A percentile compares a stretch with the other conserved stretches of the same genome.
Evolutionary conservation across 495 filamentous ascomycete genomes (phyloP).

Genomic region (Penicillium cinerascens): DNA sequence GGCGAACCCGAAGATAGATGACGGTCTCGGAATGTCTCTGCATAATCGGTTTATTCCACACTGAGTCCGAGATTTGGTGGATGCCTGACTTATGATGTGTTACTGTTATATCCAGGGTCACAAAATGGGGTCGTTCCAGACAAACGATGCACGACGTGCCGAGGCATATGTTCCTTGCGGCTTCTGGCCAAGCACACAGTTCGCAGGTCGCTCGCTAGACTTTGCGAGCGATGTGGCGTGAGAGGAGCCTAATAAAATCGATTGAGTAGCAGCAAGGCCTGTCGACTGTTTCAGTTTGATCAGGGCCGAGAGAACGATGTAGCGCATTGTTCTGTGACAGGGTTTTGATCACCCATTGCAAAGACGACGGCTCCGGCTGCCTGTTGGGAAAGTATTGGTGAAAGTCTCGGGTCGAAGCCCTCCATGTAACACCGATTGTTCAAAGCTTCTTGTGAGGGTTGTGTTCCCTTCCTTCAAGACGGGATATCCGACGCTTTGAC

Average conservation of each 20-base stretch:
- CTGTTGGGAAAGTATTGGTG: background rate
- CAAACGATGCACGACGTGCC: background rate
- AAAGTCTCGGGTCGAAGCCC: background rate
- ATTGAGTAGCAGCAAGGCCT: background rate
- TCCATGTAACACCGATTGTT: background rate
- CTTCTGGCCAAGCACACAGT: background rate
- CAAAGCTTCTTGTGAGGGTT: background rate
- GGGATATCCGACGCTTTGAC: constrained; percentile 34
- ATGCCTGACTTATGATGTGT: background rate
- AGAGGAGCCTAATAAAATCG: background rate
- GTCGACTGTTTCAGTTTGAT: background rate
- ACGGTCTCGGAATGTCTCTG: background rate
- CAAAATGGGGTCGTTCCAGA: background rate
- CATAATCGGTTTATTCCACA: background rate
- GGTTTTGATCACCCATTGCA: background rate
- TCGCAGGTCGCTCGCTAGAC: background rate
- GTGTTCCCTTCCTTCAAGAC: constrained; percentile 18
- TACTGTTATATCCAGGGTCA: background rate
- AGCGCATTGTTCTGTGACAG: background rate
- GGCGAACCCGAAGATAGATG: background rate
- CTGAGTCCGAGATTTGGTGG: background rate
- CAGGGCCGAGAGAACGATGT: background rate
- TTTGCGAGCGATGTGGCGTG: background rate
- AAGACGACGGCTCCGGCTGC: no score
- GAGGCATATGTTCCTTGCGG: background rate